These are phyloP conservation scores for Ocimum tenuiflorum DNA, from an alignment of 257 asterid genomes.

Conservation along the genomic window DNA sequence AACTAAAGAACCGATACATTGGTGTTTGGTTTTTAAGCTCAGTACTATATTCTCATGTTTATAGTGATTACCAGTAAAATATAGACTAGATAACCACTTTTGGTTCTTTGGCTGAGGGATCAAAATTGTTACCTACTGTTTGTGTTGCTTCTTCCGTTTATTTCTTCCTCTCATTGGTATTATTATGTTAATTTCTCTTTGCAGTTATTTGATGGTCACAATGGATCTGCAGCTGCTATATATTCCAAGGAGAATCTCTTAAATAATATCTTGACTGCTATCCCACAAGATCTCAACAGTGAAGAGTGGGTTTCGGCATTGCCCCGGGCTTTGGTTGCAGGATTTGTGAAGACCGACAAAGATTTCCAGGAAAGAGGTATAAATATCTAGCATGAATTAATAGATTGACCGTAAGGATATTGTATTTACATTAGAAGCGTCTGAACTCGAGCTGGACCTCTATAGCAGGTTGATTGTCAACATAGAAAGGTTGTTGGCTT, in stretches of 20 bases:
- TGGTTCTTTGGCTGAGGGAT: not conserved
- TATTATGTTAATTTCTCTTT: conserved; percentile 17
- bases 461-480: not conserved
- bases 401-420: not conserved
- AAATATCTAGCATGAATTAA: not conserved
- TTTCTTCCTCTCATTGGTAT: conserved; percentile 3
- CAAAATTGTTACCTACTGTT: not conserved
- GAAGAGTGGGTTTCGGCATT: conserved; percentile 87
- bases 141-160: not conserved
- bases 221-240: conserved; percentile 96
- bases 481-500: not conserved
- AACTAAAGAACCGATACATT: not conserved
- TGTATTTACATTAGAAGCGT: not conserved
- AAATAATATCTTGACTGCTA: conserved; percentile 70
- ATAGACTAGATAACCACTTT: not conserved
- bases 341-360: conserved; percentile 90
- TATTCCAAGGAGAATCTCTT: conserved; percentile 83
- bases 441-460: not conserved
- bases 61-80: not conserved
- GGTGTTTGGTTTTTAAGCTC: not conserved
- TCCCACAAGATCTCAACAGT: conserved; percentile 75
- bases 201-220: conserved; percentile 96
- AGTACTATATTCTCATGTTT: not conserved
- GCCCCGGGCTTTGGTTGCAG: conserved; percentile 96
- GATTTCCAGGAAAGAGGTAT: conserved; percentile 92